Percentiles rank a stretch among this genome's conserved stretches.
Conservation (phyloP, 192 early-diverging fungal species). For the Phlyctochytrium bullatum region DNA sequence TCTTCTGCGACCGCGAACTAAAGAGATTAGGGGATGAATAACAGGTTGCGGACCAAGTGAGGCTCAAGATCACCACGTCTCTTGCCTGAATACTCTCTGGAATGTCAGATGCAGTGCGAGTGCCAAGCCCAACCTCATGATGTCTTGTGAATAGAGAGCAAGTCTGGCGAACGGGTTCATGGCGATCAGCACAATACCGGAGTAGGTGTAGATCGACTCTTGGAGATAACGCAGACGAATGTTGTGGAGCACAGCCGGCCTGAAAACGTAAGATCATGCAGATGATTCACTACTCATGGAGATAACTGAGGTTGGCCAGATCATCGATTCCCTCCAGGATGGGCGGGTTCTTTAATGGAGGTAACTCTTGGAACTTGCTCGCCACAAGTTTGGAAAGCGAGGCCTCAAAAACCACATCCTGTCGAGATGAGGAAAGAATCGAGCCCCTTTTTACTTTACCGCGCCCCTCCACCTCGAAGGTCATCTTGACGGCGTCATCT, state of each 20-base stretch:
- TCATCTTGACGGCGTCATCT: slow-evolving; percentile 55
- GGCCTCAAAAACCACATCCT: slow-evolving; percentile 67
- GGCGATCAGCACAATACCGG: slow-evolving; percentile 97
- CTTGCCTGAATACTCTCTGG: slow-evolving; percentile 80
- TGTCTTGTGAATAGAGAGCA: slow-evolving; percentile 84
- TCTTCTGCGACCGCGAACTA: slow-evolving; percentile 97
- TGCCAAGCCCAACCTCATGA: slow-evolving; percentile 57
- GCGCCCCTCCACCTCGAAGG: slow-evolving; percentile 56
- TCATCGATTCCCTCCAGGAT: slow-evolving; percentile 66
- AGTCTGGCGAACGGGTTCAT: slow-evolving; percentile 93
- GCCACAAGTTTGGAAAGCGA: slow-evolving; percentile 62
- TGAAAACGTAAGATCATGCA: slow-evolving; percentile 32
- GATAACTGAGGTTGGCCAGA: slow-evolving; percentile 83
- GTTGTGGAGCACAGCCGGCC: slow-evolving; percentile 83
- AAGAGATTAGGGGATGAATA: neutral
- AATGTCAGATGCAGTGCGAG: no score
- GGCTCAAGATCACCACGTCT: slow-evolving; percentile 93
- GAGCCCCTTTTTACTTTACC: slow-evolving; percentile 50
- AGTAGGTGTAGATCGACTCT: slow-evolving; percentile 99
- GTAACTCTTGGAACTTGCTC: slow-evolving; percentile 60
- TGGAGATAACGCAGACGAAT: slow-evolving; percentile 85
- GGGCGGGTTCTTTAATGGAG: slow-evolving; percentile 82
- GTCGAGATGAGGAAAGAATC: neutral
- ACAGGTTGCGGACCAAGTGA: slow-evolving; percentile 60
- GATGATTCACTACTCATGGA: slow-evolving; percentile 79